Base-by-base conservation (phyloP, 192 early-diverging fungal species). In the Entomortierella parvispora region DNA sequence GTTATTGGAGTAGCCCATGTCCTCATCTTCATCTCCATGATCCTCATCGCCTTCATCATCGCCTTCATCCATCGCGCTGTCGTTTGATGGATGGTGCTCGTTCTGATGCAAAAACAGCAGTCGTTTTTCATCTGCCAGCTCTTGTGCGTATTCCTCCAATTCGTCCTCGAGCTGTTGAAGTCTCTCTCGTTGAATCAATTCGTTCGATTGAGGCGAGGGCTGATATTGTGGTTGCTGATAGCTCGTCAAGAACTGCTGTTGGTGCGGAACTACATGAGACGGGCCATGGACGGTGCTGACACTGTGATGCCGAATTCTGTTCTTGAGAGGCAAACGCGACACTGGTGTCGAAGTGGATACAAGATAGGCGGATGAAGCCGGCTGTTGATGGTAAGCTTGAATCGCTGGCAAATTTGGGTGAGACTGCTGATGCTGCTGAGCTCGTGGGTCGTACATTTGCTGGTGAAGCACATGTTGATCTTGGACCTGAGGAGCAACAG, bases 181-280 rank as follows among this genome's bases (percentile, higher is more conserved):
- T 10, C 51, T 20, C 51, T 52, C 28, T 26, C 51, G 51, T 25
- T 57, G 55, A 33, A 22, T 49, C 7, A 20, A 49, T 20, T 49
- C 48, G 20, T 49, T 25, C 15, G 17, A 9, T 18, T 45, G 14
- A 2, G 2, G 44, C n/a, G 44, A 45, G 1, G 44, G 44, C 44
- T 45, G 44, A 45, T 45, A n/a, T n/a, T n/a, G n/a, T n/a, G n/a
- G n/a, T 12, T 40, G 37, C 37, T 40, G 26, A 18, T 28, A 46
- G 34, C 55, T 46, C 23, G 45, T 37, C 29, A 65, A 64, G 34
- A 42, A 32, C 25, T 63, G 61, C n/a, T 63, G 61, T 40, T 63
- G 62, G 17, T 57, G 22, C 29, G 61, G 45, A 52, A 68, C 52
- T 5, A 62, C 57, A 33, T 74, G 68, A 32, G 62, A 9, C 37